phyloP scores from a whole-genome alignment of 805 yeast species.

The Clavispora santaluciae region DNA sequence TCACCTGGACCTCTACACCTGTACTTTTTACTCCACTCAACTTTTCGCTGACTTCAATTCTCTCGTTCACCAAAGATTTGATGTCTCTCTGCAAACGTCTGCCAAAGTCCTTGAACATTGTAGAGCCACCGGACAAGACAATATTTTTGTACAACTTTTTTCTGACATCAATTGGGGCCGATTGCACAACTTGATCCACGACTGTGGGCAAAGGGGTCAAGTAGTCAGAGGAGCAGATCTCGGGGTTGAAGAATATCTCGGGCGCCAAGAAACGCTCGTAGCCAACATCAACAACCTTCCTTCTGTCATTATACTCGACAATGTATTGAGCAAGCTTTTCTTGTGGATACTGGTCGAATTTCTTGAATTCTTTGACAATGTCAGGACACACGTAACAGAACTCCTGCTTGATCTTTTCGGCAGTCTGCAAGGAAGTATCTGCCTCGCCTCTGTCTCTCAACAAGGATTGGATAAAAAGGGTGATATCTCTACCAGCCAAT shows the following conservation, averaged over 20 bases:
- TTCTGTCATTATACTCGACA: constrained; percentile 73
- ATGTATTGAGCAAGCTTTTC: constrained; percentile 90
- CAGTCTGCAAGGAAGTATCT: constrained; percentile 90
- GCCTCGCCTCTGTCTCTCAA: constrained; percentile 95
- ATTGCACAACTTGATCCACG: constrained; percentile 91
- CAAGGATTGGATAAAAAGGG: constrained; percentile 85
- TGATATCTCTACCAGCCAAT: constrained; percentile 97
- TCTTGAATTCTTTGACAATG: constrained; percentile 91
- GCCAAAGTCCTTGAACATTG: constrained; percentile 98
- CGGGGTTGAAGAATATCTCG: constrained; percentile 98
- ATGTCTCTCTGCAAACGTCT: constrained; percentile 95
- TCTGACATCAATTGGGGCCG: constrained; percentile 96
- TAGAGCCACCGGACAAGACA: constrained; percentile 95
- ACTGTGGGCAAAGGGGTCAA: constrained; percentile 94
- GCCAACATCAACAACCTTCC: constrained; percentile 80
- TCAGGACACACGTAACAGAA: constrained; percentile 97
- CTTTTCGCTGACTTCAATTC: constrained; percentile 78
- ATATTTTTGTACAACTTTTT: constrained; percentile 93
- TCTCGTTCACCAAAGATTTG: constrained; percentile 78
- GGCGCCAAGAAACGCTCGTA: constrained; percentile 98
- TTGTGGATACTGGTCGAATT: constrained; percentile 85
- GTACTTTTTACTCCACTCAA: constrained; percentile 73
- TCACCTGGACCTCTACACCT: constrained; percentile 96
- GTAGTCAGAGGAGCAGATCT: constrained; percentile 91
- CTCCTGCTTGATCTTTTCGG: constrained; percentile 94